A percentile compares a stretch with the other conserved stretches of the same genome.
phyloP scores from a whole-genome alignment of 2,329 filamentous ascomycete species.

The Beauveria medogensis region DNA sequence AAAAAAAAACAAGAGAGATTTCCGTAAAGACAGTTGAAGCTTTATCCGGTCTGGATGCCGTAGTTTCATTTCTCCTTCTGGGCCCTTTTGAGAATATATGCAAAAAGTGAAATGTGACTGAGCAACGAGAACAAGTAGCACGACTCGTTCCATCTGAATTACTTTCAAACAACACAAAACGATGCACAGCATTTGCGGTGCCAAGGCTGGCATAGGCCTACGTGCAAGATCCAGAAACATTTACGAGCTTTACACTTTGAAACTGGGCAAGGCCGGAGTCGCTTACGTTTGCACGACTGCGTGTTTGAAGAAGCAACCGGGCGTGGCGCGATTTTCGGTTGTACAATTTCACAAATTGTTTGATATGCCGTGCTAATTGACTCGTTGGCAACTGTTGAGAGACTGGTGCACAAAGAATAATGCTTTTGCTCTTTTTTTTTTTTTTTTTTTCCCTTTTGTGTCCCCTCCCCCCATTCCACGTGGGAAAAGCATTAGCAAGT shows the following conservation, averaged over 20 bases:
- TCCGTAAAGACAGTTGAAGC: background rate
- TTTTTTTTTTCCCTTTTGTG: background rate
- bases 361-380: conserved; percentile 6
- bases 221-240: background rate
- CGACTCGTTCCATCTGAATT: background rate
- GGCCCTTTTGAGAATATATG: background rate
- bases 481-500: conserved; percentile 38
- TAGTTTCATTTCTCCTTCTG: background rate
- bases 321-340: background rate
- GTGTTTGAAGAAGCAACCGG: background rate
- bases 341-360: conserved; percentile 9
- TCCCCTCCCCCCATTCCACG: too few relatives aligned
- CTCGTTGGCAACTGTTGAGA: background rate
- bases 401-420: background rate
- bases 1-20: too few relatives aligned
- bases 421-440: background rate
- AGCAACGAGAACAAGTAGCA: background rate
- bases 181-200: background rate
- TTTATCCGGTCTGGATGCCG: background rate
- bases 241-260: background rate
- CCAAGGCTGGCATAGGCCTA: background rate
- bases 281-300: background rate
- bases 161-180: background rate
- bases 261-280: background rate
- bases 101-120: background rate